A percentile compares a stretch with the other conserved stretches of the same genome.
Conservation (phyloP, 768 basidiomycete species). For the Mycena rebaudengoi region DNA sequence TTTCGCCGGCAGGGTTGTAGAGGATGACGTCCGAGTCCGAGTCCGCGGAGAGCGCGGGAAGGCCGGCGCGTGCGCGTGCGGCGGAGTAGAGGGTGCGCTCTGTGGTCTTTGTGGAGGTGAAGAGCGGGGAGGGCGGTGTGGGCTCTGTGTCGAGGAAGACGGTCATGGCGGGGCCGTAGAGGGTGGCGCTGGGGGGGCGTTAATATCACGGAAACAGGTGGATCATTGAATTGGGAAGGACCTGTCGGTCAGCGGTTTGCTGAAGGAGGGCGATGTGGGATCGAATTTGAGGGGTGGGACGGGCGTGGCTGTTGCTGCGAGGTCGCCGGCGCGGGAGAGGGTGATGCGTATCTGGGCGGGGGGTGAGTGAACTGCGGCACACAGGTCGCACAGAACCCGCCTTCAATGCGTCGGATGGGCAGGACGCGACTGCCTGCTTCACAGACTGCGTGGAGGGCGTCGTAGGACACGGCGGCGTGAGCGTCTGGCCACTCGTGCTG, state of each 20-base stretch:
- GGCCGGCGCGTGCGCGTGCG: conserved; percentile 65
- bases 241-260: conserved; percentile 27
- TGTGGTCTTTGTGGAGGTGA: conserved; percentile 79
- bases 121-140: conserved; percentile 58
- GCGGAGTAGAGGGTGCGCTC: conserved; percentile 63
- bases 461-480: conserved; percentile 45
- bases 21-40: conserved; percentile 71
- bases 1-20: conserved; percentile 55
- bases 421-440: conserved; percentile 48
- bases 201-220: not conserved
- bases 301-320: conserved; percentile 23
- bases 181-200: conserved; percentile 13
- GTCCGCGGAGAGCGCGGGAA: conserved; percentile 44
- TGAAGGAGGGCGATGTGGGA: conserved; percentile 27
- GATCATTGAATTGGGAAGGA: not conserved
- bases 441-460: conserved; percentile 53
- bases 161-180: conserved; percentile 46
- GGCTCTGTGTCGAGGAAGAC: conserved; percentile 64
- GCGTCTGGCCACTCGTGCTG: conserved; percentile 59
- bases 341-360: conserved; percentile 61
- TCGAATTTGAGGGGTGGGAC: conserved; percentile 23
- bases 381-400: not conserved
- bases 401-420: conserved; percentile 26
- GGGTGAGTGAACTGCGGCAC: not conserved
- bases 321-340: conserved; percentile 26